Conservation (phyloP, 805 yeast species). For the Zygotorulaspora florentina region DNA sequence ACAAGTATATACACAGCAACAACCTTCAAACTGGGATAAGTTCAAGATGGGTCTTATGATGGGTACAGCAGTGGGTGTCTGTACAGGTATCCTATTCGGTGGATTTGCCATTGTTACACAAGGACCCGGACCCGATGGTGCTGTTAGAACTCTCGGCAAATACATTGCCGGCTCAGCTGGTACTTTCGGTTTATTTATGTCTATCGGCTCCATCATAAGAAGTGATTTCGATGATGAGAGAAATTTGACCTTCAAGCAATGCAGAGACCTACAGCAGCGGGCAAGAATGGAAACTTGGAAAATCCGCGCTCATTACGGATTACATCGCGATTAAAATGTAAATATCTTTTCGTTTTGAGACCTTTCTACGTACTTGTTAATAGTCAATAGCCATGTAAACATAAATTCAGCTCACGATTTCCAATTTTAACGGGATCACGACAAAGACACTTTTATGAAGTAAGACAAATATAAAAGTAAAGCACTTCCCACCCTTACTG, state of each 20-base stretch:
- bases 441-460: too few species aligned
- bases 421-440: conserved; percentile 1
- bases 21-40: conserved; percentile 88
- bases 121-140: conserved; percentile 99
- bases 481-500: too few species aligned
- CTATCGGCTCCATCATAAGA: conserved; percentile 88
- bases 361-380: conserved; percentile 12
- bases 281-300: conserved; percentile 34
- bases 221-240: conserved; percentile 48
- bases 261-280: conserved; percentile 26
- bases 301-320: conserved; percentile 24
- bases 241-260: conserved; percentile 12
- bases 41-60: conserved; percentile 97
- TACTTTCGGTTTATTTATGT: conserved; percentile 94
- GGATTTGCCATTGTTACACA: conserved; percentile 84
- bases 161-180: conserved; percentile 96
- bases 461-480: too few species aligned
- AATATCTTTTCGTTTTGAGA: conserved; percentile 1
- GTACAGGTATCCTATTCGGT: conserved; percentile 92
- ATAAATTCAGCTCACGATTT: conserved; percentile 4
- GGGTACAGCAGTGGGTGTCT: conserved; percentile 85
- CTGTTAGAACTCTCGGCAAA: conserved; percentile 93
- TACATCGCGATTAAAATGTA: conserved; percentile 11
- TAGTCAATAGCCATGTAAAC: conserved; percentile 3
- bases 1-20: conserved; percentile 56